Conservation (phyloP, 306 rosid species). For the Ceratonia siliqua region DNA sequence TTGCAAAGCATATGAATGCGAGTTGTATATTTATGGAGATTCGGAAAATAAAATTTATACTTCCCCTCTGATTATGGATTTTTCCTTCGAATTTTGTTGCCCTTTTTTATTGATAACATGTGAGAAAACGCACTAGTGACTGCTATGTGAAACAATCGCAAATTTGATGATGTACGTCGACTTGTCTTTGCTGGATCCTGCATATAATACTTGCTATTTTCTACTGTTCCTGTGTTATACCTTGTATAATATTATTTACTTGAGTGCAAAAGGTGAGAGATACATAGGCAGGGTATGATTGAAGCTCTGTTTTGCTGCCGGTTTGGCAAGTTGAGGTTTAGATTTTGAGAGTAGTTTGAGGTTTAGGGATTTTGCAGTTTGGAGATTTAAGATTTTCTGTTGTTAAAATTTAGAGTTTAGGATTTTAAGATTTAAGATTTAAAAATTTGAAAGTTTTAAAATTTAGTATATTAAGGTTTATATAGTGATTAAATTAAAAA, state of each 20-base stretch:
- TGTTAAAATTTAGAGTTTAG: too few relatives aligned
- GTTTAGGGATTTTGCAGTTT: too few relatives aligned
- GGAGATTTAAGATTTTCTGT: too few relatives aligned
- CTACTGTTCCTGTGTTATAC: not conserved
- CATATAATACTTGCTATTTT: not conserved
- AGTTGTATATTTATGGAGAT: not conserved
- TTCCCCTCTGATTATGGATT: not conserved
- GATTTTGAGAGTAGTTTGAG: too few relatives aligned
- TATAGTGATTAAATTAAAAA: too few relatives aligned
- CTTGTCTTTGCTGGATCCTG: not conserved
- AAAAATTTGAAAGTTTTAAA: too few relatives aligned
- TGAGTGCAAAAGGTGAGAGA: not conserved
- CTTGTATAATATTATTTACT: not conserved
- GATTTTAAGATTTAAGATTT: too few relatives aligned
- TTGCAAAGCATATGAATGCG: not conserved
- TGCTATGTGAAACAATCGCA: not conserved
- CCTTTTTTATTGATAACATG: too few relatives aligned
- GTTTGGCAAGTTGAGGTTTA: too few relatives aligned
- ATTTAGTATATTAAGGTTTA: too few relatives aligned
- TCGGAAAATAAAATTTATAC: not conserved
- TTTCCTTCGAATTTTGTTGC: not conserved
- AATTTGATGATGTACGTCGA: not conserved
- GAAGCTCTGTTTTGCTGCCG: not conserved
- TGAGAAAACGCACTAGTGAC: not conserved
- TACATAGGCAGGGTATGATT: not conserved